Evolutionary conservation across 1,284 basidiomycete species (phyloP).

Genomic region (Inonotus hispidus): DNA sequence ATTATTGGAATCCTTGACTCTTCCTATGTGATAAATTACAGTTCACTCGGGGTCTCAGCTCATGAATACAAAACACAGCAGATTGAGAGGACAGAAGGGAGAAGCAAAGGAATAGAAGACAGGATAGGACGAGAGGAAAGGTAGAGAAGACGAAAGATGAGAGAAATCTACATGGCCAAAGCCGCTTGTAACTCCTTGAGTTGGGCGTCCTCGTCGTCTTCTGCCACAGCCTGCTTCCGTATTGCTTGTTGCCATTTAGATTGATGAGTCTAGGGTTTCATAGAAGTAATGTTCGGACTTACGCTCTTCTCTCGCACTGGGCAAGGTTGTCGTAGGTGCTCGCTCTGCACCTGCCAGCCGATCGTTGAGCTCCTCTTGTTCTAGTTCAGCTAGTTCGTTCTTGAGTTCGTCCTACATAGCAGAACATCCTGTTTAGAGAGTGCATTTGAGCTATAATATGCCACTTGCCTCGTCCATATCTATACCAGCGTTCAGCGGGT

Average conservation of each 20-base stretch:
- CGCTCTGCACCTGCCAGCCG: conserved; percentile 85
- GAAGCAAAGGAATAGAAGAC: background rate
- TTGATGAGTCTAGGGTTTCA: conserved; percentile 22
- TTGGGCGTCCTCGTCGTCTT: conserved; percentile 92
- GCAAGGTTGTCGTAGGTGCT: conserved; percentile 79
- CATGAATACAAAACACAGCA: conserved; percentile 8
- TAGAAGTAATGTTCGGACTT: conserved; percentile 28
- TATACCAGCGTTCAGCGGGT: conserved; percentile 61
- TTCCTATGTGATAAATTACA: conserved; percentile 13
- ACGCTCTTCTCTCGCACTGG: conserved; percentile 58
- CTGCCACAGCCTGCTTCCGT: conserved; percentile 48
- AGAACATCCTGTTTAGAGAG: conserved; percentile 7
- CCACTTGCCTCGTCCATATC: conserved; percentile 70
- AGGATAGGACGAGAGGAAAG: background rate
- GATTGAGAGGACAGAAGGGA: background rate
- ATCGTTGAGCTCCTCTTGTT: conserved; percentile 89
- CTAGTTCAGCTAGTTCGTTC: conserved; percentile 83
- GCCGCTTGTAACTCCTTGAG: conserved; percentile 90
- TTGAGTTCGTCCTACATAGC: conserved; percentile 70
- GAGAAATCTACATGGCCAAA: conserved; percentile 67
- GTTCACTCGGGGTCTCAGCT: conserved; percentile 7
- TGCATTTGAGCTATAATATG: background rate
- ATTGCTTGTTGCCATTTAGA: conserved; percentile 27
- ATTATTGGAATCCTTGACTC: background rate
- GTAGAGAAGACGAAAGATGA: conserved; percentile 20